These are phyloP conservation scores for Tricholoma sp. DNA, from an alignment of 768 basidiomycete genomes.

Conservation along the genomic window DNA sequence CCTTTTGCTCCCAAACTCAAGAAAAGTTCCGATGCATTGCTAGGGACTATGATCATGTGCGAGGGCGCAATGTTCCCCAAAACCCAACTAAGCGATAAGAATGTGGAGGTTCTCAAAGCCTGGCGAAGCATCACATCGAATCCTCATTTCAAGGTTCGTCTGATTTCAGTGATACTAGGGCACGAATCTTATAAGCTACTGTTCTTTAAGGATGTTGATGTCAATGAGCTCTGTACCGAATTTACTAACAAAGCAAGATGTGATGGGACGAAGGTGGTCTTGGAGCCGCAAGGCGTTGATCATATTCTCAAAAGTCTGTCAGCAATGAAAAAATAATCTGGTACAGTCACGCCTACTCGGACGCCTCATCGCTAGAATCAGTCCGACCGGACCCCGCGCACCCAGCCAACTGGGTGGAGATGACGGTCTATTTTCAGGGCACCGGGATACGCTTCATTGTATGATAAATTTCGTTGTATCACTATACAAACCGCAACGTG, in stretches of 20 bases:
- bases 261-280: conserved; percentile 78
- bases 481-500: background rate
- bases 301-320: conserved; percentile 41
- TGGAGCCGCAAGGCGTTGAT: conserved; percentile 52
- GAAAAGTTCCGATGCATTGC: conserved; percentile 39
- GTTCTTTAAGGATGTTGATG: conserved; percentile 57
- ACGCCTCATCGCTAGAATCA: background rate
- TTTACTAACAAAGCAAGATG: conserved; percentile 80
- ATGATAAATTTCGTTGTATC: background rate
- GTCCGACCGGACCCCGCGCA: background rate
- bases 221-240: conserved; percentile 73
- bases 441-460: background rate
- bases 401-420: background rate
- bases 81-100: conserved; percentile 64
- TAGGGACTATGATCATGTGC: conserved; percentile 58
- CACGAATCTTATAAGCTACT: background rate
- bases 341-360: background rate
- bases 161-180: conserved; percentile 1
- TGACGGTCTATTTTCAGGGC: background rate
- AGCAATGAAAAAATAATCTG: conserved; percentile 16
- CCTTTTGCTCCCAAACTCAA: conserved; percentile 45
- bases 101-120: conserved; percentile 73
- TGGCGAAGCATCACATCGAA: conserved; percentile 74
- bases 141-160: conserved; percentile 68
- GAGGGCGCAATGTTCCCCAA: conserved; percentile 63